These are phyloP conservation scores for Penicillium herquei DNA, from an alignment of 495 filamentous ascomycete genomes.

Conservation along the genomic window DNA sequence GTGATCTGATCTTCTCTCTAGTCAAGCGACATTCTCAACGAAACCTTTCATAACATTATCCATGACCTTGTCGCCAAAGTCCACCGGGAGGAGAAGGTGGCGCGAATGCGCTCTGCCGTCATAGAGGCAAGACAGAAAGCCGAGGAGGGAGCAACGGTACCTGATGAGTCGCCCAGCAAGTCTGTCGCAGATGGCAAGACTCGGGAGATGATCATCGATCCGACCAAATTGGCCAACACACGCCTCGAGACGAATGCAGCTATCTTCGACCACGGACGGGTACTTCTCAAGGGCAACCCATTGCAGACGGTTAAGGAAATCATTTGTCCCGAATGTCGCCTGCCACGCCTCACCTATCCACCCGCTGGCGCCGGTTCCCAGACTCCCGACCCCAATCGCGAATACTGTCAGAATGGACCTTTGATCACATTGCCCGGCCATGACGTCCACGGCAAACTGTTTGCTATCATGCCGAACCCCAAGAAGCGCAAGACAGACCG, in stretches of 20 bases:
- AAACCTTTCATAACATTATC: conserved; percentile 69
- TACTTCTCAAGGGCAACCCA: conserved; percentile 73
- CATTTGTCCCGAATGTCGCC: conserved; percentile 61
- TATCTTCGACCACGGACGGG: conserved; percentile 68
- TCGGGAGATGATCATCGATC: conserved; percentile 37
- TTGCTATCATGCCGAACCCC: conserved; percentile 56
- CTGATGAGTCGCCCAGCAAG: conserved; percentile 34
- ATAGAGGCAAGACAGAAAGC: conserved; percentile 68
- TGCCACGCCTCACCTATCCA: conserved; percentile 63
- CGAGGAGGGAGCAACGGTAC: conserved; percentile 43
- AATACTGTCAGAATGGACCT: conserved; percentile 76
- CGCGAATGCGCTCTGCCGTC: conserved; percentile 70
- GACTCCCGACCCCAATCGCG: conserved; percentile 58
- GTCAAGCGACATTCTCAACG: conserved; percentile 59
- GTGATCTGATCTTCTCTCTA: conserved; percentile 12
- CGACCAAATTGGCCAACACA: conserved; percentile 40
- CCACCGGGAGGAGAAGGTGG: conserved; percentile 72
- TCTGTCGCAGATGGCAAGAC: conserved; percentile 30
- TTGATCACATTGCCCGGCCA: conserved; percentile 69
- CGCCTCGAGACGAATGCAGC: conserved; percentile 68
- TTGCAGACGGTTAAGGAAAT: conserved; percentile 71
- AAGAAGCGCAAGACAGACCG: conserved; percentile 50
- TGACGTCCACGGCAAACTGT: conserved; percentile 83
- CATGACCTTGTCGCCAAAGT: conserved; percentile 68
- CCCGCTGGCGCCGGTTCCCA: conserved; percentile 58